Base-by-base conservation (phyloP, 768 basidiomycete genomes). In the Lactifluus subvellereus region DNA sequence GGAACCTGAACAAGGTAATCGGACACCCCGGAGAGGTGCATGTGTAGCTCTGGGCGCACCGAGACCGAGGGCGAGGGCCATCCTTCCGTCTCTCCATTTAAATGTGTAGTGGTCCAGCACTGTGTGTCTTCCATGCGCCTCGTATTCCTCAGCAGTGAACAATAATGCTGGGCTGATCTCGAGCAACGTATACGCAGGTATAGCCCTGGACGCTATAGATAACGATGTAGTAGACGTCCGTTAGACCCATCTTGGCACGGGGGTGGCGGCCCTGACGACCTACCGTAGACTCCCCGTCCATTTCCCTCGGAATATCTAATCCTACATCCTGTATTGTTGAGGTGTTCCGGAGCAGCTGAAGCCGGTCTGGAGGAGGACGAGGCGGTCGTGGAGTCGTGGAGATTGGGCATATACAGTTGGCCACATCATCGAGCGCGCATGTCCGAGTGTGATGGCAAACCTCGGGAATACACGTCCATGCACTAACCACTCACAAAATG, bases 111-210 rank as follows among this genome's bases (percentile, higher is more conserved):
- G 83, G 68, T 92, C 85, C 10, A 92, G 75, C 0, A 86, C 72
- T 0, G 88, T 92, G 65, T 86, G 69, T 67, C 72, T 75, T 68
- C 85, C 84, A 73, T 90, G 81, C 5, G 72, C 70, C 50, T 82
- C 77, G 68, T 93, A 94, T 74, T 94, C 91, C 30, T 83, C 78
- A 60, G 80, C 79, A 5, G 77, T 72, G 69, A 95, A 83, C 11
- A 96, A 76, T n/a, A 96, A 75, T 20, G 92, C 90, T 2, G 95
- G 94, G 65, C 88, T 89, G 67, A 86, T 82, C 73, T 97, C 95
- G 64, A 98, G 71, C n/a, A 88, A 67, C 0, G 87, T 87, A 13
- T 82, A 78, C 11, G 79, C 74, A 20, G 85, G 78, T 63, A 94
- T 85, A 37, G 68, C 66, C 18, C 75, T 74, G 8, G 81, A 76